Evolutionary conservation across 257 asterid species (phyloP), one percentile per base, ranked within the genome.

Genomic region (Henckelia pumila): DNA sequence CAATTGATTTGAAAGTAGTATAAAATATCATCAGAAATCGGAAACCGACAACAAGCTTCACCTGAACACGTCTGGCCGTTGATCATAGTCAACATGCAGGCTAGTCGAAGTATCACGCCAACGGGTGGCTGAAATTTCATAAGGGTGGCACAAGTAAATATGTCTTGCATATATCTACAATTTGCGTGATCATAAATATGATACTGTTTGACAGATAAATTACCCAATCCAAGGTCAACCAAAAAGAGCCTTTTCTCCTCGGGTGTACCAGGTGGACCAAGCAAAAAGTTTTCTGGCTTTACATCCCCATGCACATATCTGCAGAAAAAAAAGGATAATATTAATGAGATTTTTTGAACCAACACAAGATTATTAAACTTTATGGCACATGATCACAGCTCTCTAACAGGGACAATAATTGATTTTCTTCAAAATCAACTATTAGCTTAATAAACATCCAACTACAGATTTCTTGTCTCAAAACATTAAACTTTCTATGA

Each of bases 231-330:
- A 76, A 92, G 95, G 82, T 92, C 96, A 77, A 89, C 88, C 71
- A 92, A 75, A 82, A 84, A 92, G 57, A 92, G 87, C 59, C 78
- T 89, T 79, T 87, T 87, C 80, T 84, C 95, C 24, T 89, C 92
- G 28, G 89, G 73, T 58, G 95, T 84, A 71, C 94, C 95, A 7
- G 91, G 84, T 57, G 83, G 77, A 66, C 98, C 98, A 67, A 92
- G 98, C 80, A 92, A 81, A 78, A 92, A 92, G 75, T 89, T 92
- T 80, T 92, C 98, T 6, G 98, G 98, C 87, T 92, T 92, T 19
- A 92, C 89, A 79, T 92, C 98, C 56, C 96, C 96, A 52, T 92
- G 98, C 72, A 92, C 95, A 80, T 82, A 89, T 75, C 98, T 92
- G 82, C 53, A 71, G 62, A 64, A 28, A 28, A 66, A 22, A 61